Percentiles rank a stretch among this genome's conserved stretches.
These are phyloP conservation scores for Yamadazyma buinensis DNA, from an alignment of 1,139 yeast genomes.

Conservation along the genomic window DNA sequence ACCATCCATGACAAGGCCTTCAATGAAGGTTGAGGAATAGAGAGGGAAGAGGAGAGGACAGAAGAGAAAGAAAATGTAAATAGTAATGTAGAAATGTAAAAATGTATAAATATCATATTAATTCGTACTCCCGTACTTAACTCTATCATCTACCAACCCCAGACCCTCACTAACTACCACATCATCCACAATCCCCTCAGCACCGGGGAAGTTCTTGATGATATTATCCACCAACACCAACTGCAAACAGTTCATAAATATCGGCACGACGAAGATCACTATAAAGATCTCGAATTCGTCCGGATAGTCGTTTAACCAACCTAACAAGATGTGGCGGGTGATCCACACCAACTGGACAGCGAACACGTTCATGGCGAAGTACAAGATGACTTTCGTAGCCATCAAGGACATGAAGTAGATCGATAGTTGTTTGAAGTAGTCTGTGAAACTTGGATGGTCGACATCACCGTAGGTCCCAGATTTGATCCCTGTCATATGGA, in stretches of 20 bases:
- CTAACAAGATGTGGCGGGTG: conserved; percentile 46
- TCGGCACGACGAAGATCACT: conserved; percentile 80
- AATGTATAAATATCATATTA: neutral
- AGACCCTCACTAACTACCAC: too few relatives aligned
- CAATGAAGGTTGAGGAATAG: too few relatives aligned
- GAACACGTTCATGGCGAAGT: conserved; percentile 37
- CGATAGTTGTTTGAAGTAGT: conserved; percentile 69
- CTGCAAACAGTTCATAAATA: conserved; percentile 81
- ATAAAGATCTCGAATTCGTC: conserved; percentile 74
- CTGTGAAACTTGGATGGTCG: conserved; percentile 57
- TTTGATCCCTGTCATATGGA: conserved; percentile 51
- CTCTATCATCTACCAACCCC: neutral
- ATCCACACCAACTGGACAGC: conserved; percentile 41
- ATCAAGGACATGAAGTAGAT: conserved; percentile 65
- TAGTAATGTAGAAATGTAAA: neutral
- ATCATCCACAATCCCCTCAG: neutral
- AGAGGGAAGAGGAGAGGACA: too few relatives aligned
- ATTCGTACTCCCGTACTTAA: neutral
- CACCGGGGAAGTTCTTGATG: conserved; percentile 50
- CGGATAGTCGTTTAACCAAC: conserved; percentile 81
- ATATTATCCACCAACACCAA: conserved; percentile 83
- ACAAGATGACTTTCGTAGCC: conserved; percentile 56
- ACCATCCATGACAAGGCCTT: too few relatives aligned
- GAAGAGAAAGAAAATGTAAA: neutral
- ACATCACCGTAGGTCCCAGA: conserved; percentile 79